Base-by-base conservation (phyloP, 805 yeast genomes). In the Yamadazyma nakazawae region DNA sequence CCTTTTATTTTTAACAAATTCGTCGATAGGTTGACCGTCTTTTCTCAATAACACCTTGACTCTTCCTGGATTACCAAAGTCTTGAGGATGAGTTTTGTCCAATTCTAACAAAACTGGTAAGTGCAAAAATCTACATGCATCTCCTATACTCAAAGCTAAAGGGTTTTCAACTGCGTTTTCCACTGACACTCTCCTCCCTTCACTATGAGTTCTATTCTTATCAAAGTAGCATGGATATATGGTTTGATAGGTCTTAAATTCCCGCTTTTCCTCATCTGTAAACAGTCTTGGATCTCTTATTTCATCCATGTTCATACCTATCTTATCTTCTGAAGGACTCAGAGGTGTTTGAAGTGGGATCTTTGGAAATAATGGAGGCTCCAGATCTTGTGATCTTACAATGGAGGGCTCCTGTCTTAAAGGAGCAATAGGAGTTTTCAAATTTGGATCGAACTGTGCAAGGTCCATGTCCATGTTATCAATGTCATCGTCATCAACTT, bases 51-150 rank as follows among this genome's bases (percentile, higher is more conserved):
- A 70, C 18, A 90, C 85, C 54, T 96, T 80, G 31, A 94, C 91
- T 58, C 98, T 78, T n/a, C 99, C 99, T 4, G 97, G 95, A 61
- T 92, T 92, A 54, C 98, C 96, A 78, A 85, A 94, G 67, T 92
- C 98, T 64, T 91, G 96, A 11, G 98, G 98, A 67, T 92, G 99
- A 1, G 85, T 66, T 68, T 90, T 94, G 49, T 85, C 88, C 50
- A 92, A 82, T 66, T 88, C 94, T 48, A 82, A 73, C 37, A 84
- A 71, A 2, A 73, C 69, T 2, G 74, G 74, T 35, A 72, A 50
- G 25, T 60, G 54, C 45, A 70, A 54, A n/a, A 46, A 48, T 26
- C 72, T 60, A 75, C 75, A 76, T 16, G 96, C 97, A 56, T 89
- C 96, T 10, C 84, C 77, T 17, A 92, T 75, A 5, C 86, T 81